Conservation (phyloP, 805 yeast species). For the Kazachstania kunashirensis region DNA sequence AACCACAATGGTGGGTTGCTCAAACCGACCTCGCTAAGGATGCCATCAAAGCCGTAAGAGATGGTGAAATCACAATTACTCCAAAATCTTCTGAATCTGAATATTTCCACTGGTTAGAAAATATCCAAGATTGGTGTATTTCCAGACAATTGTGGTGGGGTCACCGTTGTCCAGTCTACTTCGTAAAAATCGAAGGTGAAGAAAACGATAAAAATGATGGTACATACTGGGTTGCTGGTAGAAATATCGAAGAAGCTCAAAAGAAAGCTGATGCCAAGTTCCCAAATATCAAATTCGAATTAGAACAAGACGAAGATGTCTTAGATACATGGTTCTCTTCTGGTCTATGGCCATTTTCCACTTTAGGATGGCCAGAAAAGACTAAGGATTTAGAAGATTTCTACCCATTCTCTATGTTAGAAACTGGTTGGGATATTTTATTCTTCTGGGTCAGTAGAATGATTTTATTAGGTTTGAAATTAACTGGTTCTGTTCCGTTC, state of each 20-base stretch:
- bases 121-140: constrained; percentile 98
- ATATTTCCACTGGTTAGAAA: constrained; percentile 89
- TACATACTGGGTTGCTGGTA: constrained; percentile 85
- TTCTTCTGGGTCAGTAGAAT: constrained; percentile 99
- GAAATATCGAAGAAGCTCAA: constrained; percentile 72
- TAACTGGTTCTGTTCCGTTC: constrained; percentile 88
- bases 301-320: constrained; percentile 96
- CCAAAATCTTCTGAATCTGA: constrained; percentile 90
- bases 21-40: constrained; percentile 81
- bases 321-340: constrained; percentile 98
- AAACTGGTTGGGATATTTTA: constrained; percentile 98
- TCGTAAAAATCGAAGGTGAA: constrained; percentile 67
- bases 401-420: constrained; percentile 88
- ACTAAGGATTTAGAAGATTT: constrained; percentile 65
- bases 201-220: constrained; percentile 54
- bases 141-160: constrained; percentile 96
- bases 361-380: constrained; percentile 89
- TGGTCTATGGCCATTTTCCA: constrained; percentile 95
- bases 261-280: constrained; percentile 68
- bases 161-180: constrained; percentile 95
- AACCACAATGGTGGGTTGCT: constrained; percentile 99
- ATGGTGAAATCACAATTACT: constrained; percentile 68
- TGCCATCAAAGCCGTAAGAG: constrained; percentile 76
- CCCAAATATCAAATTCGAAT: constrained; percentile 56
- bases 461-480: constrained; percentile 83